Evolutionary conservation across 805 yeast genomes (phyloP).

Genomic region (Candida suzukii): DNA sequence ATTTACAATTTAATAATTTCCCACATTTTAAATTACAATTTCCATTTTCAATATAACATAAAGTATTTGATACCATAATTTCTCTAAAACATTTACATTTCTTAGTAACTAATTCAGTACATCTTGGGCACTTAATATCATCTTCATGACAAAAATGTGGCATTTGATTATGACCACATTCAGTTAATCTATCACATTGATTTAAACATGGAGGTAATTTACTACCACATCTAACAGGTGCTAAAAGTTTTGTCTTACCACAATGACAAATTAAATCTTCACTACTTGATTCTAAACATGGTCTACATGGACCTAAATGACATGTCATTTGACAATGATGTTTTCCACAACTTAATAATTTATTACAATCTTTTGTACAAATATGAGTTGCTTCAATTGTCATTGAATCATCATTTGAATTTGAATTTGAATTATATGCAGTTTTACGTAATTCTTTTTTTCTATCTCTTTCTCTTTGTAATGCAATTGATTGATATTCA

Average conservation of each 20-base stretch:
- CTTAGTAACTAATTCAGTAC: conserved; percentile 41
- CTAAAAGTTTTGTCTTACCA: conserved; percentile 68
- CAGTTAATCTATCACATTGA: conserved; percentile 49
- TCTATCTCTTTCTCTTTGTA: conserved; percentile 43
- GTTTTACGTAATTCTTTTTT: conserved; percentile 28
- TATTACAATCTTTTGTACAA: conserved; percentile 61
- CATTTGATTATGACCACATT: conserved; percentile 69
- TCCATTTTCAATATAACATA: conserved; percentile 61
- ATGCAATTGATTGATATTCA: conserved; percentile 54
- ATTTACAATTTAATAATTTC: conserved; percentile 36
- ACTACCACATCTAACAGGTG: conserved; percentile 85
- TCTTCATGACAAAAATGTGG: conserved; percentile 74
- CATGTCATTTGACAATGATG: conserved; percentile 68
- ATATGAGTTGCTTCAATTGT: conserved; percentile 67
- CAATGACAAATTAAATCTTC: conserved; percentile 77
- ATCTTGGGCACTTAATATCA: conserved; percentile 61
- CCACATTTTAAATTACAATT: conserved; percentile 68
- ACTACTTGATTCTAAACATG: conserved; percentile 74
- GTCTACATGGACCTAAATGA: conserved; percentile 74
- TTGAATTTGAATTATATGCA: conserved; percentile 21
- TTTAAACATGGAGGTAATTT: conserved; percentile 54
- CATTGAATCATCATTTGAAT: conserved; percentile 42
- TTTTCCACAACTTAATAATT: conserved; percentile 51
- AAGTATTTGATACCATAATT: conserved; percentile 45
- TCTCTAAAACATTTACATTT: conserved; percentile 24